Base-by-base conservation (phyloP, 768 basidiomycete species). In the Boletus huronensis region DNA sequence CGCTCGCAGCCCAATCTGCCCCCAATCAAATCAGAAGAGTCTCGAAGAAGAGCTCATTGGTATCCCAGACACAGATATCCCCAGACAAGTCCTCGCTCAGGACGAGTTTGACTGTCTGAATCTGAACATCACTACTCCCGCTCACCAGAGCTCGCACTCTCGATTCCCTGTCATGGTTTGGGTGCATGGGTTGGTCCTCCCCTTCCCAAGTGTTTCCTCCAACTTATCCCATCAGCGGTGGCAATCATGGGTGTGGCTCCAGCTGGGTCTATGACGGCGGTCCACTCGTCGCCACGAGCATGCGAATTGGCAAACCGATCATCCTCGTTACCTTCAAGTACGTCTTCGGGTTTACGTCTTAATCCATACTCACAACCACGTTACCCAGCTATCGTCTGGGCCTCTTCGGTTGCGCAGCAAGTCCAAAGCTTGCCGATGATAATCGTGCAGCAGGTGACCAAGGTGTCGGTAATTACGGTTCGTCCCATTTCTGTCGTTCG, bases 21-120 rank as follows among this genome's bases (percentile, higher is more conserved):
- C 89, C 11, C 89, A 91, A 65, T 66, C 75, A 35, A 74, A 74
- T 49, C 70, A 66, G 49, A 77, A 72, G 61, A 71, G 74, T 25
- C 60, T 79, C 46, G 87, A 89, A 55, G 85, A 86, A 46, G 74
- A 81, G 25, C 68, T 90, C 13, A 82, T 88, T 38, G 82, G 82
- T 40, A 70, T 88, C 17, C 66, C 79, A 13, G 75, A 78, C 21
- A 75, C 77, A 11, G 77, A 80, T 31, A 70, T 80, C 7, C 83
- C 85, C 0, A 69, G 72, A 45, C 84, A 86, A 65, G 61, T 69
- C 13, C 70, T 87, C 34, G 76, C 77, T 58, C 83, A 87, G 48
- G 79, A 88, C 66, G 89, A 91, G 68, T 88, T 90, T 35, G 85
- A 88, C 49, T 91, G 89, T 69, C 74, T 90, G 23, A 91, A 90